Evolutionary conservation across 805 yeast genomes (phyloP).

Genomic region (Metschnikowia proteae): DNA sequence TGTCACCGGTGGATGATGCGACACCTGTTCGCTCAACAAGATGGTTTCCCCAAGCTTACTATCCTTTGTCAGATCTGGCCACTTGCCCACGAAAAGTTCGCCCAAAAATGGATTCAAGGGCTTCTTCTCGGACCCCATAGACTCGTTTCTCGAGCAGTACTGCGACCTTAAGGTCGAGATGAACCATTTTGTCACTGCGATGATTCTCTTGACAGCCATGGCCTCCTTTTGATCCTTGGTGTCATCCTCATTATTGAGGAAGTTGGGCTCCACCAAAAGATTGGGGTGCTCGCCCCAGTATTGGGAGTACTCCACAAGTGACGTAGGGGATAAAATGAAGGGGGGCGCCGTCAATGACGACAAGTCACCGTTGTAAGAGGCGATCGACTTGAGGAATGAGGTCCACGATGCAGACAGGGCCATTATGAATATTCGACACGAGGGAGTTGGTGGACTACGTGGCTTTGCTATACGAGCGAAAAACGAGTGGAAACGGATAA

Average conservation of each 20-base stretch:
- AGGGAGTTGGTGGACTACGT: constrained; percentile 1
- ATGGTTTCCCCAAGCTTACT: constrained; percentile 68
- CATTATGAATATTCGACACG: constrained; percentile 8
- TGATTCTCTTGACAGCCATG: constrained; percentile 58
- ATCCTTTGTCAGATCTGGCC: constrained; percentile 55
- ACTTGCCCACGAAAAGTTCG: constrained; percentile 86
- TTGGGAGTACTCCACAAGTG: constrained; percentile 86
- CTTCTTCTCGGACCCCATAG: constrained; percentile 93
- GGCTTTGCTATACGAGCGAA: constrained; percentile 7
- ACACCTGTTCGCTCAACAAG: constrained; percentile 84
- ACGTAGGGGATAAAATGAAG: constrained; percentile 85
- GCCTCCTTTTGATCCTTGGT: constrained; percentile 31
- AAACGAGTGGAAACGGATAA: constrained; percentile 1
- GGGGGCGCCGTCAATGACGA: constrained; percentile 97
- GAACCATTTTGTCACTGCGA: constrained; percentile 88
- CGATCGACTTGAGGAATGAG: constrained; percentile 82
- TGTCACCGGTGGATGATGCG: constrained; percentile 98
- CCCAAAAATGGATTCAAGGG: constrained; percentile 96
- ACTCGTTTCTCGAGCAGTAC: constrained; percentile 88
- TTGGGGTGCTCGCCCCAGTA: constrained; percentile 96
- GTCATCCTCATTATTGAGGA: constrained; percentile 42
- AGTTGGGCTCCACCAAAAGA: constrained; percentile 68
- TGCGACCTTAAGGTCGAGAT: constrained; percentile 88
- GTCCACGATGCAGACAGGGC: constrained; percentile 67
- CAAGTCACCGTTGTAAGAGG: constrained; percentile 89